Conservation (phyloP, 2,329 filamentous ascomycete genomes). For the Trematosphaeria pertusa region DNA sequence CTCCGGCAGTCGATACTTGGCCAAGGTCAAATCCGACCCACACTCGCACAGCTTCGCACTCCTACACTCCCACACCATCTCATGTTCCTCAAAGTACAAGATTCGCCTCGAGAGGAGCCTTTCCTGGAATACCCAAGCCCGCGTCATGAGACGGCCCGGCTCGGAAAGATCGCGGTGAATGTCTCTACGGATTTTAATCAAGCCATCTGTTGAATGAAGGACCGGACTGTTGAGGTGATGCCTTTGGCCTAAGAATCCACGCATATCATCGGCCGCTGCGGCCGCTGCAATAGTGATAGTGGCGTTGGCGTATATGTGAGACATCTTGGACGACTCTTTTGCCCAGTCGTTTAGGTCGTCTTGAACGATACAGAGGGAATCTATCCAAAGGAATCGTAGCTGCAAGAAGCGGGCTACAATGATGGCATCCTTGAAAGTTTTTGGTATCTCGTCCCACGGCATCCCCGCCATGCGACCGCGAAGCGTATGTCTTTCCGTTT, state of each 20-base stretch:
- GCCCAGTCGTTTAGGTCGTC: no score
- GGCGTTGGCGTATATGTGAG: no score
- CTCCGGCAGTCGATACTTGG: no score
- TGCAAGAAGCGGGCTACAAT: no score
- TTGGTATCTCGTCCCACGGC: no score
- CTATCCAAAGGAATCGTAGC: no score
- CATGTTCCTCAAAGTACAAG: not conserved
- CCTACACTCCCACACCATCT: slow-evolving; percentile 1
- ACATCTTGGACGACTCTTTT: no score
- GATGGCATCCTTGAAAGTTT: no score
- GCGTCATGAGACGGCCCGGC: not conserved
- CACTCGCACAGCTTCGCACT: not conserved
- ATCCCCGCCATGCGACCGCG: no score
- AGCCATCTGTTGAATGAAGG: not conserved
- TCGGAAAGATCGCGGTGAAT: not conserved
- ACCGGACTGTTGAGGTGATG: not conserved
- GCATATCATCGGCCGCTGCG: not conserved
- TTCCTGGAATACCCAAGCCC: slow-evolving; percentile 2
- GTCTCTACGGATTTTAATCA: not conserved
- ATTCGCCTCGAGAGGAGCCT: not conserved
- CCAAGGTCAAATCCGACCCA: not conserved
- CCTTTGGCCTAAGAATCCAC: not conserved
- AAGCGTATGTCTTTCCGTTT: no score
- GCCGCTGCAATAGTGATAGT: no score
- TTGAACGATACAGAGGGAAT: no score